These are phyloP conservation scores for Populus tremula DNA, from an alignment of 345 rosid genomes.

Conservation along the genomic window DNA sequence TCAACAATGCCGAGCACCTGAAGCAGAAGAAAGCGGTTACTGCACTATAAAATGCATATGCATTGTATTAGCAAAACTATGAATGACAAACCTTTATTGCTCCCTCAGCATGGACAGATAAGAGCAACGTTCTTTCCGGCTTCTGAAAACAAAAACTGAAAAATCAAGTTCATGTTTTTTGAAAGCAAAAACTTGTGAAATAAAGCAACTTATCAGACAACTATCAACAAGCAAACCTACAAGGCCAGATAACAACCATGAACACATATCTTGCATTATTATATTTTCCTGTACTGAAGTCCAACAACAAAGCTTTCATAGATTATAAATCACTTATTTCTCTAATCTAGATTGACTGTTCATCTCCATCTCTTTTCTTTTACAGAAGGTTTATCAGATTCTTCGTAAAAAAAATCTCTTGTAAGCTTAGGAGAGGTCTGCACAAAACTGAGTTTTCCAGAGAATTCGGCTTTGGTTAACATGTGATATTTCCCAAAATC, in stretches of 20 bases:
- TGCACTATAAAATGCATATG: constrained; percentile 2
- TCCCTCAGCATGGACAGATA: constrained; percentile 72
- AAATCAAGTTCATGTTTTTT: not conserved
- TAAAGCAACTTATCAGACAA: constrained; percentile 6
- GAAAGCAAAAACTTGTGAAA: constrained; percentile 8
- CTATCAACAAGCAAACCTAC: constrained; percentile 8
- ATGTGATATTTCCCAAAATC: too few relatives aligned
- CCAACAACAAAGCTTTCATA: not conserved
- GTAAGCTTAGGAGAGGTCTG: not conserved
- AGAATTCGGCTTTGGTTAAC: not conserved
- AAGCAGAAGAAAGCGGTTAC: constrained; percentile 21
- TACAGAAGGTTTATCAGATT: not conserved
- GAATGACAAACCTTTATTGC: constrained; percentile 69
- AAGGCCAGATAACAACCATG: constrained; percentile 7
- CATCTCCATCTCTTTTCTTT: not conserved
- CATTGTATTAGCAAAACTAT: constrained; percentile 2
- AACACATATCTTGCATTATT: not conserved
- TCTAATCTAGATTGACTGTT: not conserved
- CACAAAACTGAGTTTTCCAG: not conserved
- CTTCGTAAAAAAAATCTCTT: not conserved
- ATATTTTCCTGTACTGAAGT: too few relatives aligned
- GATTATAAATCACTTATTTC: not conserved
- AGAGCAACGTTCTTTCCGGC: constrained; percentile 71
- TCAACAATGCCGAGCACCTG: constrained; percentile 82
- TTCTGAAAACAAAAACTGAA: constrained; percentile 45